Evolutionary conservation across 345 rosid genomes (phyloP), one percentile per base, ranked within the genome.

Genomic region (Rhizophora apiculata): DNA sequence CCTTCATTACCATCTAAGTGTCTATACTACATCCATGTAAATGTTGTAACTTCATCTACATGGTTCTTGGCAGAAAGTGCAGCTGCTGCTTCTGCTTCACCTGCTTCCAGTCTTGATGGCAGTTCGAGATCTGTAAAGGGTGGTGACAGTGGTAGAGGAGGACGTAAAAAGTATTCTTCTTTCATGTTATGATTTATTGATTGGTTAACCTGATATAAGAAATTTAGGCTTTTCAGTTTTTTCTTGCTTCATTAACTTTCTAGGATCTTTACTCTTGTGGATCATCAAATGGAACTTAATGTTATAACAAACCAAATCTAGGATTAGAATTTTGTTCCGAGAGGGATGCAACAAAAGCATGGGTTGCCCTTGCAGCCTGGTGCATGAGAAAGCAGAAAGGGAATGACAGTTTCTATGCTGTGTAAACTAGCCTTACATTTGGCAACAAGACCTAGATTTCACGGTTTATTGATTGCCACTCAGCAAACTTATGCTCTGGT

Each of bases 71-170:
- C 85, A 88, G 98, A 88, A 77, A 78, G 48, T 76, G 79, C 79
- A 65, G 82, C 90, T 64, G 76, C 85, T 11, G 76, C 63, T 63
- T 34, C 77, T 72, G 82, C 80, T 63, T 56, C 75, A 31, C 73
- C 82, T 64, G 75, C 84, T 58, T 52, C 91, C 64, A 87, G 78
- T 61, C 55, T 65, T 3, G 91, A 86, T 71, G 74, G 79, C 68
- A 63, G 79, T 49, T 60, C 74, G n/a, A 88, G 85, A 86, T 78
- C 86, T 24, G 93, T 90, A 79, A 92, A 84, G 82, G 68, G 81
- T 20, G 62, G 81, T 73, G 97, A 91, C 75, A 71, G 90, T 71
- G 89, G 99, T 64, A 81, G 99, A 88, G 94, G 97, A 73, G 97
- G 98, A 63, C 98, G 96, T 62, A 95, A 90, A 82, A 95, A 90